A percentile compares a stretch with the other conserved stretches of the same genome.
Conservation (phyloP, 2,329 filamentous ascomycete genomes). For the Trichophyton benhamiae region DNA sequence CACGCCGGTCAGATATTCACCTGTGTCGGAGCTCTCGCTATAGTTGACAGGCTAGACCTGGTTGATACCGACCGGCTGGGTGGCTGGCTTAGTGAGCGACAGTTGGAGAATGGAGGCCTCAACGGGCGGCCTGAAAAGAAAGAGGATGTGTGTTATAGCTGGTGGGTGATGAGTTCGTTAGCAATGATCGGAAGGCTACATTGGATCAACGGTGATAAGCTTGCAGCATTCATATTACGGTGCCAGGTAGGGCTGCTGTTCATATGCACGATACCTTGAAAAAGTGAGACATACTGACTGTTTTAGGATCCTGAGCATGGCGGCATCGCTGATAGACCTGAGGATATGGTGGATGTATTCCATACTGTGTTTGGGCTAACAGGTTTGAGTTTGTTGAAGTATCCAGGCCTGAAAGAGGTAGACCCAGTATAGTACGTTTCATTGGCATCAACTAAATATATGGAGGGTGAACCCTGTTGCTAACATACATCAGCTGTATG, state of each 20-base stretch:
- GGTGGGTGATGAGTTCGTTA: slow-evolving; percentile 92
- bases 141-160: slow-evolving; percentile 96
- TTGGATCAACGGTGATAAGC: slow-evolving; percentile 79
- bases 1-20: slow-evolving; percentile 95
- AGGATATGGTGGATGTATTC: slow-evolving; percentile 94
- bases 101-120: slow-evolving; percentile 72
- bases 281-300: neutral
- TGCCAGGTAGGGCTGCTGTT: slow-evolving; percentile 50
- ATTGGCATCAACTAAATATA: neutral
- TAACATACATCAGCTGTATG: slow-evolving; percentile 45
- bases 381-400: slow-evolving; percentile 71
- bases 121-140: slow-evolving; percentile 92
- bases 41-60: slow-evolving; percentile 68
- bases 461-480: neutral
- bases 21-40: slow-evolving; percentile 74
- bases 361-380: slow-evolving; percentile 85
- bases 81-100: slow-evolving; percentile 85
- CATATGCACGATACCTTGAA: neutral
- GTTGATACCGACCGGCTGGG: slow-evolving; percentile 73
- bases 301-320: slow-evolving; percentile 60
- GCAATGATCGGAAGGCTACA: slow-evolving; percentile 77
- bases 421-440: slow-evolving; percentile 66
- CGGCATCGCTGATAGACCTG: slow-evolving; percentile 79
- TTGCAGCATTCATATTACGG: slow-evolving; percentile 68
- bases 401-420: slow-evolving; percentile 63